Percentiles rank a stretch among this genome's conserved stretches.
These are phyloP conservation scores for Tylopilus plumbeoviolaceoides DNA, from an alignment of 768 basidiomycete species.

Conservation along the genomic window DNA sequence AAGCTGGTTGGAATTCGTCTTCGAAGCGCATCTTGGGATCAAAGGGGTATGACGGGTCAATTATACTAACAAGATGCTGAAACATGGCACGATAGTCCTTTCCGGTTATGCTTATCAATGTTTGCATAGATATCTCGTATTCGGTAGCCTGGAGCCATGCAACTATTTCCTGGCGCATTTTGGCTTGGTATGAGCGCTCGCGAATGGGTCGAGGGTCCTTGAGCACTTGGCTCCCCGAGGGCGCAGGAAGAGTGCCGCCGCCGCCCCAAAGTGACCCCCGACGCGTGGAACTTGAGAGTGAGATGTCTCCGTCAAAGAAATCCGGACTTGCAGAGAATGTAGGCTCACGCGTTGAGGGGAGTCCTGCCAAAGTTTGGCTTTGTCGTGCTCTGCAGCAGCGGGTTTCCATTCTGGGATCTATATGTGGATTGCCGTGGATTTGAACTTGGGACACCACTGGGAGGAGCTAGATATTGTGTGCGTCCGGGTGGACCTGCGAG, in stretches of 20 bases:
- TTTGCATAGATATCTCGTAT: conserved; percentile 64
- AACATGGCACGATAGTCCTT: conserved; percentile 88
- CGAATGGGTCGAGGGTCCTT: conserved; percentile 80
- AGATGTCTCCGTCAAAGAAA: conserved; percentile 5
- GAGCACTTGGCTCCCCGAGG: conserved; percentile 49
- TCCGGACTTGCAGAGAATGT: not conserved
- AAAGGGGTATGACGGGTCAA: conserved; percentile 70
- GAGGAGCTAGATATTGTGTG: conserved; percentile 42
- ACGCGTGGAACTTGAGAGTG: conserved; percentile 53
- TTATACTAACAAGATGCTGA: conserved; percentile 62
- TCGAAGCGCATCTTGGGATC: conserved; percentile 58
- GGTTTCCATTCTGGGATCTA: conserved; percentile 65
- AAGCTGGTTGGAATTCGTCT: conserved; percentile 74
- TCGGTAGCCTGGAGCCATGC: conserved; percentile 63
- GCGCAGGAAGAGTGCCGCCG: conserved; percentile 40
- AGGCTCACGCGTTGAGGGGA: conserved; percentile 60
- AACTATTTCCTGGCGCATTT: conserved; percentile 75
- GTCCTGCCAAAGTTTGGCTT: conserved; percentile 70
- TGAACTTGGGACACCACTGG: conserved; percentile 34
- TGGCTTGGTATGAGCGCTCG: conserved; percentile 66
- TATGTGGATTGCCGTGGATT: conserved; percentile 68
- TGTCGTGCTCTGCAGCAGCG: conserved; percentile 63
- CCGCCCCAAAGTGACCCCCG: conserved; percentile 74
- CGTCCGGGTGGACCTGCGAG: conserved; percentile 73
- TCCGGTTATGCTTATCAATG: conserved; percentile 72